Conservation (phyloP, 306 rosid species). For the Cercis canadensis region DNA sequence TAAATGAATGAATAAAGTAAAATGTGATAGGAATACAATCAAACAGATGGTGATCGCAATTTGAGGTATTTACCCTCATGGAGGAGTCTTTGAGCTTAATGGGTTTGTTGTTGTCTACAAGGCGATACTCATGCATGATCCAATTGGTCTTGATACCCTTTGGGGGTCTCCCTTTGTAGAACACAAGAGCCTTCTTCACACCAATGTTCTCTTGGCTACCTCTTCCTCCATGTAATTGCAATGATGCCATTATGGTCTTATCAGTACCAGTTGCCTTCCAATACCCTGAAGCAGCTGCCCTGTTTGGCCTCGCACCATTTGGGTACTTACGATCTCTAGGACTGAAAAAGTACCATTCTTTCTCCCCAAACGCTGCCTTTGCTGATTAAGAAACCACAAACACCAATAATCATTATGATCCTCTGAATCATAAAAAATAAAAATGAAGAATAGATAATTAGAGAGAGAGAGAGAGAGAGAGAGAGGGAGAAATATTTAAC, state of each 20-base stretch:
- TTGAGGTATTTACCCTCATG: conserved; percentile 53
- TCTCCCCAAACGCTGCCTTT: conserved; percentile 67
- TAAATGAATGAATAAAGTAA: no score
- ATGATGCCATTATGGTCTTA: conserved; percentile 47
- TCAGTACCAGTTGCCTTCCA: conserved; percentile 78
- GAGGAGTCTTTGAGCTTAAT: conserved; percentile 55
- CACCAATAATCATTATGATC: no score
- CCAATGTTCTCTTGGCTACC: conserved; percentile 48
- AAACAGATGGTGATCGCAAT: neutral
- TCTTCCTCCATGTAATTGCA: conserved; percentile 6
- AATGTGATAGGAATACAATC: neutral
- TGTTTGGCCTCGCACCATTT: conserved; percentile 72
- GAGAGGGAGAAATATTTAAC: conserved; percentile 1
- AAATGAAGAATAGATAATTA: no score
- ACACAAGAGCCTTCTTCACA: conserved; percentile 67
- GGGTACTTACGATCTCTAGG: conserved; percentile 67
- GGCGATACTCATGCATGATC: conserved; percentile 80
- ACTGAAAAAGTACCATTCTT: conserved; percentile 81
- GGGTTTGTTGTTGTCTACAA: conserved; percentile 41
- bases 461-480: no score
- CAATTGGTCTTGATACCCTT: conserved; percentile 67
- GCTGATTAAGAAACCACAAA: conserved; percentile 39
- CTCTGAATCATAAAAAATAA: no score
- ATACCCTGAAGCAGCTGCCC: conserved; percentile 76
- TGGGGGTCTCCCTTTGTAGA: conserved; percentile 68